Base-by-base conservation (phyloP, 2,329 filamentous ascomycete species). In the Alternaria alternata region DNA sequence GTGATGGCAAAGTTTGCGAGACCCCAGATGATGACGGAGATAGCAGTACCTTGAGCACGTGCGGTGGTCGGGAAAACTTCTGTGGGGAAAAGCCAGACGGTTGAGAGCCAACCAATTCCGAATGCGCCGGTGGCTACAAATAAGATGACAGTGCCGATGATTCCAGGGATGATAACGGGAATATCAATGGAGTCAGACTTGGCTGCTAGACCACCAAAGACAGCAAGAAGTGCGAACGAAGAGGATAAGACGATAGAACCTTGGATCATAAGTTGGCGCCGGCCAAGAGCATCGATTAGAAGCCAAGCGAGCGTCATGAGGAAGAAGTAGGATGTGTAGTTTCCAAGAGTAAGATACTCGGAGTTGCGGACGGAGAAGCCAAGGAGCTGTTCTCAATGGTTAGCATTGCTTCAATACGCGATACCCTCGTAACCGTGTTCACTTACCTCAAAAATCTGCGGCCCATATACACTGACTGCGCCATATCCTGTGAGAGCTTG, bases 281-380 rank as follows among this genome's bases (percentile, higher is more conserved):
- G 82, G 8, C 86, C 86, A 2, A 86, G 73, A 1, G 82, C 82
- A 65, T 87, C 85, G 61, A 89, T 87, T 9, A 86, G 78, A 18
- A 87, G 73, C 86, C 86, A 89, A 5, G 86, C 85, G 9, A 86
- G 73, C 0, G 86, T 88, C 87, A 88, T 89, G 64, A 87, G 82
- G 49, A 84, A 64, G 68, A 88, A 85, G 73, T 89, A 89, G 18
- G 83, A 86, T 41, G 86, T 75, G 75, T 88, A 89, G 75, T 89
- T 89, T 28, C 81, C 85, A 46, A 87, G 81, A 0, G 86, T 88
- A 14, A 88, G 75, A 61, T 83, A 85, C 71, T 89, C 86, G 1
- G 86, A 82, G 16, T 75, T 76, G 4, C 75, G 76, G 36, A 83
- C 81, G 18, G 75, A 72, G 70, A 88, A 87, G 16, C 86, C 86